Evolutionary conservation across 2,329 filamentous ascomycete species (phyloP).

Genomic region (Nectriaceae sp.): DNA sequence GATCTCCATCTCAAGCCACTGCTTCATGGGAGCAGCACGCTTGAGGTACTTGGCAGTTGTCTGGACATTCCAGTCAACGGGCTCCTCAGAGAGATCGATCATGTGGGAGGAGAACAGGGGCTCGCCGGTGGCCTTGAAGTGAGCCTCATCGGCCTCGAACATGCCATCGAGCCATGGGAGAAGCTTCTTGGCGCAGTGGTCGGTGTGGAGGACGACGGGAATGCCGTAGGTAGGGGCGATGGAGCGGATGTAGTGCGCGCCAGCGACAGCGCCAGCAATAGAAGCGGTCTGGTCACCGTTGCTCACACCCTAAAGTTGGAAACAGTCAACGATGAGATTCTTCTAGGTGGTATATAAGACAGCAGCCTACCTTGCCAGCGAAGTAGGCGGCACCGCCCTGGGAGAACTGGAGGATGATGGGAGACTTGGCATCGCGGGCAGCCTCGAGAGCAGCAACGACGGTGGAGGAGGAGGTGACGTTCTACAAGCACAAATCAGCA

Average conservation of each 20-base stretch:
- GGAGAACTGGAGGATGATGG: slow-evolving; percentile 90
- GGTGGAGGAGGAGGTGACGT: slow-evolving; percentile 88
- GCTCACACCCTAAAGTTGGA: slow-evolving; percentile 62
- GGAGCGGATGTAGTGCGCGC: slow-evolving; percentile 89
- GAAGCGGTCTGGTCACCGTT: slow-evolving; percentile 84
- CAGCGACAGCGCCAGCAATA: slow-evolving; percentile 84
- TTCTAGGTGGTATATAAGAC: not conserved
- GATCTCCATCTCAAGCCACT: slow-evolving; percentile 97
- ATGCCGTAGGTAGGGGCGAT: slow-evolving; percentile 86
- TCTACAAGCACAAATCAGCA: slow-evolving; percentile 40
- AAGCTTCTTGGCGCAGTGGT: slow-evolving; percentile 99
- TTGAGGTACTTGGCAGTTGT: slow-evolving; percentile 93
- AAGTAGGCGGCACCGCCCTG: slow-evolving; percentile 95
- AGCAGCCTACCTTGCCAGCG: slow-evolving; percentile 69
- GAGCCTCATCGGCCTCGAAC: slow-evolving; percentile 89
- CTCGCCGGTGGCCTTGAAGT: slow-evolving; percentile 91
- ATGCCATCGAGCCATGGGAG: slow-evolving; percentile 97
- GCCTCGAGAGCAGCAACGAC: slow-evolving; percentile 86
- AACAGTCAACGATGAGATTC: not conserved
- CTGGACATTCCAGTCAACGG: slow-evolving; percentile 85
- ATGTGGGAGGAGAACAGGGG: slow-evolving; percentile 97
- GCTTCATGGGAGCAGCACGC: slow-evolving; percentile 94
- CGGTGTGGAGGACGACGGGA: slow-evolving; percentile 92
- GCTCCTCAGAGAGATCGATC: slow-evolving; percentile 96
- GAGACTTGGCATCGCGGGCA: slow-evolving; percentile 86